These are phyloP conservation scores for Echinochloa phyllopogon DNA, from an alignment of 176 grass and related monocot species.

Conservation along the genomic window DNA sequence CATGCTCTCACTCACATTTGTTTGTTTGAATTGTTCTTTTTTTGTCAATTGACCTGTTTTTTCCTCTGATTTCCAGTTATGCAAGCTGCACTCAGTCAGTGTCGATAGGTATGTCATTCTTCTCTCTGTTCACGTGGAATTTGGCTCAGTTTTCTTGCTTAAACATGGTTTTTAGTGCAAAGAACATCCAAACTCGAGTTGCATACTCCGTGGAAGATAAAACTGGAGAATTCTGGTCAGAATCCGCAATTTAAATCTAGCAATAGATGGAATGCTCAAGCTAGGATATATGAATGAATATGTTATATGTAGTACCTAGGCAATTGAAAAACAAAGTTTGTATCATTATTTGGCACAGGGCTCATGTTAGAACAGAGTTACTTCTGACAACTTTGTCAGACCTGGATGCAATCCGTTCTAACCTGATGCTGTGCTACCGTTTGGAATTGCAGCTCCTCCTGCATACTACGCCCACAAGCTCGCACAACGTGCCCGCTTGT, in stretches of 20 bases:
- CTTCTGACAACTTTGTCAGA: too few relatives aligned
- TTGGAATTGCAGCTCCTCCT: constrained; percentile 50
- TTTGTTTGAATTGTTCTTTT: not conserved
- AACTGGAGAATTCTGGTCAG: not conserved
- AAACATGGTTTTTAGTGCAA: not conserved
- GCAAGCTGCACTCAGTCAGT: constrained; percentile 65
- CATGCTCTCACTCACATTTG: constrained; percentile 13
- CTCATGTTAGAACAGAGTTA: too few relatives aligned
- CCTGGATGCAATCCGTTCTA: not conserved
- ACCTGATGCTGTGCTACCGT: not conserved
- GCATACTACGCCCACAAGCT: constrained; percentile 62
- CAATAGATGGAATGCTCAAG: too few relatives aligned
- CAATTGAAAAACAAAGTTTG: too few relatives aligned
- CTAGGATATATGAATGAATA: not conserved
- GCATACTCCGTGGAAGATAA: not conserved
- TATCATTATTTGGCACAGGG: too few relatives aligned
- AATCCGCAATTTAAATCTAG: not conserved
- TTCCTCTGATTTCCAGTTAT: constrained; percentile 57
- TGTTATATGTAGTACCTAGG: too few relatives aligned
- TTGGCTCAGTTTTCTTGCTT: not conserved
- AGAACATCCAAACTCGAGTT: not conserved
- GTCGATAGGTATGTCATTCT: constrained; percentile 61
- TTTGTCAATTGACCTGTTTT: constrained; percentile 3
- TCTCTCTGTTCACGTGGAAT: not conserved
- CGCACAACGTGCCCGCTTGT: constrained; percentile 56